Conservation (phyloP, 345 rosid genomes). For the Clarkia xantiana region DNA sequence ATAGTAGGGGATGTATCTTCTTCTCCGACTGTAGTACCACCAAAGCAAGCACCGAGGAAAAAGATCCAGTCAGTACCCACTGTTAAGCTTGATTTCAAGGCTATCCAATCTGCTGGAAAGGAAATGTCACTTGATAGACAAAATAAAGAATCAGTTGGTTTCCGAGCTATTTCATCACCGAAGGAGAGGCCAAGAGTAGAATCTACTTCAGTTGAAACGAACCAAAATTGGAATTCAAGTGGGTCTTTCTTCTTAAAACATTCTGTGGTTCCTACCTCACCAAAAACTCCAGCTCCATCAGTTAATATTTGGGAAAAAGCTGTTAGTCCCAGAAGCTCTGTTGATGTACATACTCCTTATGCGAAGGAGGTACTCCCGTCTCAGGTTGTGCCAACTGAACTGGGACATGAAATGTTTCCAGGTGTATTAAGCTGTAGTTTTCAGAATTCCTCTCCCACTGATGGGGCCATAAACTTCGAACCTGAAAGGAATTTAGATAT, state of each 20-base stretch:
- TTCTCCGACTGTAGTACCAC: slow-evolving; percentile 18
- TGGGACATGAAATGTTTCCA: slow-evolving; percentile 23
- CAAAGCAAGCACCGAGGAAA: slow-evolving; percentile 12
- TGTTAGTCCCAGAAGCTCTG: slow-evolving; percentile 14
- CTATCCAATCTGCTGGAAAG: slow-evolving; percentile 18
- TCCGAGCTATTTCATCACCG: slow-evolving; percentile 21
- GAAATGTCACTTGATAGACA: slow-evolving; percentile 17
- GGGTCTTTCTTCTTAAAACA: slow-evolving; percentile 20
- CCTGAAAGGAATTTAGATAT: slow-evolving; percentile 1
- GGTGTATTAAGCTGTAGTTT: slow-evolving; percentile 7
- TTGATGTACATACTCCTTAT: slow-evolving; percentile 20
- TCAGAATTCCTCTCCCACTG: slow-evolving; percentile 15
- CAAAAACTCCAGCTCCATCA: slow-evolving; percentile 11
- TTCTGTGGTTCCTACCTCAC: slow-evolving; percentile 24
- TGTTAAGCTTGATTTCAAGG: slow-evolving; percentile 17
- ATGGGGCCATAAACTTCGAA: slow-evolving; percentile 6
- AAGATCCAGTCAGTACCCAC: slow-evolving; percentile 18
- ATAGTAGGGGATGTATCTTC: slow-evolving; percentile 56
- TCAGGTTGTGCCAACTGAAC: slow-evolving; percentile 21
- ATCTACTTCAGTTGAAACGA: slow-evolving; percentile 20
- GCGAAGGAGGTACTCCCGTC: slow-evolving; percentile 18
- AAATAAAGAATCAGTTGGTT: slow-evolving; percentile 36
- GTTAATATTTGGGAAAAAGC: slow-evolving; percentile 20
- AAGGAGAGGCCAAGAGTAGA: slow-evolving; percentile 18
- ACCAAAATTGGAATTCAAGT: slow-evolving; percentile 15